A percentile compares a stretch with the other conserved stretches of the same genome.
Conservation (phyloP, 441 rosid genomes). For the Lepidium campestre region DNA sequence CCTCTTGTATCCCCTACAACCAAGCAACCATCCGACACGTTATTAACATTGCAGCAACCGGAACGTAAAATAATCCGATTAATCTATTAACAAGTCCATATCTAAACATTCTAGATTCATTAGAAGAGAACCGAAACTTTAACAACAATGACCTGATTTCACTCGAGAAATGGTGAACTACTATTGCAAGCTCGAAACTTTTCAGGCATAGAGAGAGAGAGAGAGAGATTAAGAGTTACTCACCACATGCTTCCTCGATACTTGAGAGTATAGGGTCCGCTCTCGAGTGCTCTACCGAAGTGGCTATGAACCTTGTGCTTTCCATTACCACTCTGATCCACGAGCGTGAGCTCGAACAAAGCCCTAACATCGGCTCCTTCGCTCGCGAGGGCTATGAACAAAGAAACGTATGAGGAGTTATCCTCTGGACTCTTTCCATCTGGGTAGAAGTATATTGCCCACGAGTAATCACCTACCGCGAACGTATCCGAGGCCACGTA, state of each 20-base stretch:
- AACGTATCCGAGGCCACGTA: slow-evolving; percentile 84
- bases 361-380: slow-evolving; percentile 96
- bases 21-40: slow-evolving; percentile 22
- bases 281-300: slow-evolving; percentile 87
- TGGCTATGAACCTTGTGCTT: slow-evolving; percentile 91
- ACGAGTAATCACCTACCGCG: slow-evolving; percentile 74
- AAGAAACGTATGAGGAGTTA: slow-evolving; percentile 68
- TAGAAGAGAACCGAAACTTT: no score
- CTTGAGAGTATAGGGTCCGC: slow-evolving; percentile 92
- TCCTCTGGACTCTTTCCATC: slow-evolving; percentile 97
- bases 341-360: slow-evolving; percentile 78
- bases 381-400: slow-evolving; percentile 89
- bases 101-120: neutral
- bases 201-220: neutral
- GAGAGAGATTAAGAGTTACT: slow-evolving; percentile 10
- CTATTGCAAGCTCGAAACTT: neutral
- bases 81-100: neutral
- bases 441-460: slow-evolving; percentile 97
- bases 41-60: neutral
- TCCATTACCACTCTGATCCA: slow-evolving; percentile 92
- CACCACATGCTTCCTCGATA: slow-evolving; percentile 99
- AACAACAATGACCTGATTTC: neutral
- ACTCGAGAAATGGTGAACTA: neutral
- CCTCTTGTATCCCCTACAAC: slow-evolving; percentile 68
- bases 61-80: neutral